phyloP scores from a whole-genome alignment of 106 monocot species.

The Dactylorhiza incarnata region DNA sequence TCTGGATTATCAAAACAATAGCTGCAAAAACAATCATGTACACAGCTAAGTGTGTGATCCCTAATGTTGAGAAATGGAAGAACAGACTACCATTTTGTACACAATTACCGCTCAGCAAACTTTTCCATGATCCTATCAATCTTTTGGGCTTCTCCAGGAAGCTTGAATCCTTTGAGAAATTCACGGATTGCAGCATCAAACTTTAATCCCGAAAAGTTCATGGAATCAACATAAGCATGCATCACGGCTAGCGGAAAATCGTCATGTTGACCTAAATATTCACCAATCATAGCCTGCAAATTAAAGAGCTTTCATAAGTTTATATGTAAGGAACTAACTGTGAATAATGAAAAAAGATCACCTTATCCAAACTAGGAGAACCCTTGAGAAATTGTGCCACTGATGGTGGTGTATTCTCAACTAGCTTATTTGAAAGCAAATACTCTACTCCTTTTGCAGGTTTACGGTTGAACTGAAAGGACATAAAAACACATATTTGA shows the following conservation, averaged over 20 bases:
- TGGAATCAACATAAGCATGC: constrained; percentile 99
- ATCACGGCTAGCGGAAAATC: constrained; percentile 93
- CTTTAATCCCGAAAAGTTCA: constrained; percentile 85
- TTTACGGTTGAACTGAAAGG: constrained; percentile 75
- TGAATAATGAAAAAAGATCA: constrained; percentile 10
- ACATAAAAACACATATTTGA: constrained; percentile 2
- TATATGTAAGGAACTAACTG: background rate
- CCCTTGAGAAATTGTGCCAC: constrained; percentile 76
- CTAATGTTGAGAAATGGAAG: background rate
- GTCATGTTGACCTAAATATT: constrained; percentile 96
- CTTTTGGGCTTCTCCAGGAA: constrained; percentile 99
- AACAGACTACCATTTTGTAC: background rate
- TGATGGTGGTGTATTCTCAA: constrained; percentile 67
- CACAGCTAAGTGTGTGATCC: constrained; percentile 1
- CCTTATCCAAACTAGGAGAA: constrained; percentile 89
- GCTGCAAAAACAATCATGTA: constrained; percentile 42
- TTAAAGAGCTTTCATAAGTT: constrained; percentile 9
- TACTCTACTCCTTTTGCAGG: constrained; percentile 76
- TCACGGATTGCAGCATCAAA: constrained; percentile 96
- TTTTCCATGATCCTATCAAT: constrained; percentile 99
- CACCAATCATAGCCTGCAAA: constrained; percentile 81
- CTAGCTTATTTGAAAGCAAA: constrained; percentile 71
- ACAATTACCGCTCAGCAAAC: constrained; percentile 88
- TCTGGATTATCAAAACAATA: constrained; percentile 95
- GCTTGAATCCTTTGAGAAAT: constrained; percentile 81